Base-by-base conservation (phyloP, 768 basidiomycete species). In the Boletus fagicola region DNA sequence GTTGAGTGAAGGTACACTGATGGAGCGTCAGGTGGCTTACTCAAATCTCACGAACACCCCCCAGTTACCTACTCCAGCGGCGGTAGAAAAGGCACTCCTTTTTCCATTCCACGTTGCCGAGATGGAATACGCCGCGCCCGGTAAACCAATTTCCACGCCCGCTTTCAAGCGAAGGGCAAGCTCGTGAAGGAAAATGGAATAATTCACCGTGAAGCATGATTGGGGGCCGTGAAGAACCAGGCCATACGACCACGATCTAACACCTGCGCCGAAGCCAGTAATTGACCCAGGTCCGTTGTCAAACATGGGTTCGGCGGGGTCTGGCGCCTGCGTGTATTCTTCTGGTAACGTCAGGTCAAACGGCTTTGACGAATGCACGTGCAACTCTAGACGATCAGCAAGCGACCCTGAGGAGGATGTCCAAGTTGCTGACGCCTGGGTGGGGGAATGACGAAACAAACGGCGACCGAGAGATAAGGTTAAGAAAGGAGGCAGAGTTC, bases 11-110 rank as follows among this genome's bases (percentile, higher is more conserved):
- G 58, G 54, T 42, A 42, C 42, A 49, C 35, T 54, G 49, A 58
- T 60, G 35, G 52, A 51, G 22, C 31, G 51, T 60, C 44, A 55
- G 26, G 10, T 7, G 28, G 35, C 70, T 67, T 63, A 88, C 88
- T 83, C 81, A 51, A 88, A 61, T 66, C 74, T 77, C 57, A 86
- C 68, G 31, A 80, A 69, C 49, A 88, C 78, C 11, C 82, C 85
- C 36, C 72, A 62, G 39, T 75, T 64, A 56, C 74, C 77, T 45
- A 83, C 67, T 43, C 76, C 75, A 39, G 83, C 74, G 28, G 68
- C 71, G 3, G 79, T 77, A 53, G 76, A 73, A 57, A 85, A 69
- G 59, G 78, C 74, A 47, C 68, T 73, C 33, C 67, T 73, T 35
- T 78, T 74, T 50, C 76, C 76, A 22, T 70, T 72, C 85, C 86